Evolutionary conservation across 2,329 filamentous ascomycete genomes (phyloP).

Genomic region (Pleurostoma richardsiae): DNA sequence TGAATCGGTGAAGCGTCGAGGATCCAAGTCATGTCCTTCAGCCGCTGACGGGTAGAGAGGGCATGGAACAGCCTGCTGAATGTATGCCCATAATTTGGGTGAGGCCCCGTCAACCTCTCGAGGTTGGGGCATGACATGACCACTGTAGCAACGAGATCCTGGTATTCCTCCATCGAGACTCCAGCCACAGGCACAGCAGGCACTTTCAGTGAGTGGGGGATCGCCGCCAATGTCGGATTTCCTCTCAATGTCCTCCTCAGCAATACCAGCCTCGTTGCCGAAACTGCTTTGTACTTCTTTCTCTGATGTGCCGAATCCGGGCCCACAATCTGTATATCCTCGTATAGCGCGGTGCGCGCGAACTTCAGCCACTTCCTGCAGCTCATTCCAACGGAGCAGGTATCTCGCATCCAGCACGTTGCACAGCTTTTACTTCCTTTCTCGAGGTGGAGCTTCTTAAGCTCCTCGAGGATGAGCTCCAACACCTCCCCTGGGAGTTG

Average conservation of each 20-base stretch:
- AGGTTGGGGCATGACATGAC: slow-evolving; percentile 63
- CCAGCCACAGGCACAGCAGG: slow-evolving; percentile 35
- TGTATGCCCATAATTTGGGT: slow-evolving; percentile 48
- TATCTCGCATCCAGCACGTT: slow-evolving; percentile 62
- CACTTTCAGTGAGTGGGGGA: slow-evolving; percentile 54
- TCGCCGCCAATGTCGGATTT: slow-evolving; percentile 45
- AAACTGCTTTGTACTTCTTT: slow-evolving; percentile 50
- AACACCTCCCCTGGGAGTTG: slow-evolving; percentile 55
- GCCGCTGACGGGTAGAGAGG: slow-evolving; percentile 47
- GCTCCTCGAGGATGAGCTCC: slow-evolving; percentile 46
- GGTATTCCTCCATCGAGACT: slow-evolving; percentile 42
- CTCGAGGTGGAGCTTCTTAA: slow-evolving; percentile 47
- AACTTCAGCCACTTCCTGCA: slow-evolving; percentile 47
- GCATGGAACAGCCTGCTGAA: slow-evolving; percentile 55
- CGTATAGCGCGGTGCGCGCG: slow-evolving; percentile 49
- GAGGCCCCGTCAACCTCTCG: slow-evolving; percentile 51
- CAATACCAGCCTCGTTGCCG: slow-evolving; percentile 48
- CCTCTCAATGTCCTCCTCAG: slow-evolving; percentile 53
- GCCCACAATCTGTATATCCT: slow-evolving; percentile 54
- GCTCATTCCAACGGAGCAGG: slow-evolving; percentile 43
- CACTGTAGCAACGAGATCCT: slow-evolving; percentile 53
- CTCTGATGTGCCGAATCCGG: slow-evolving; percentile 49
- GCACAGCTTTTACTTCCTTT: slow-evolving; percentile 48
- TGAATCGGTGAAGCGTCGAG: slow-evolving; percentile 35
- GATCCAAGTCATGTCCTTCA: slow-evolving; percentile 57